Base-by-base conservation (phyloP, 2,329 filamentous ascomycete species). In the Scytalidium lignicola region DNA sequence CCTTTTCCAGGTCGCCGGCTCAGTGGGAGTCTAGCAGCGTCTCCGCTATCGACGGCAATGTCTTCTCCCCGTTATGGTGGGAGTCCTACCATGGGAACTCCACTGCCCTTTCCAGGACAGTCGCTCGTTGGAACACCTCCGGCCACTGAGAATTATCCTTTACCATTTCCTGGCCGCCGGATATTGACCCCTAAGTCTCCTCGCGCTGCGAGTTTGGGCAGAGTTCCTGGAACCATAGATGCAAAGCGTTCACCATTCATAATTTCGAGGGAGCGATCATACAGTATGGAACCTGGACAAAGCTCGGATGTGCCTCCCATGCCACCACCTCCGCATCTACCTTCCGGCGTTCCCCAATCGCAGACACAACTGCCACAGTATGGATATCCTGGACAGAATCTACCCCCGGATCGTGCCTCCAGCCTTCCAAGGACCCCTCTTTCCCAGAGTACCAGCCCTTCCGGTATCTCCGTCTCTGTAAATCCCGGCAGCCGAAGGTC, bases 151-250 rank as follows among this genome's bases (percentile, higher is more conserved):
- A 49, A 46, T 18, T 55, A 58, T 46, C 48, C 40, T 32, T 60
- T 60, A 29, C 63, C 62, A 40, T 61, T 64, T 50, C 46, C 56
- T 20, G 48, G 39, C 32, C 55, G 62, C 32, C 55, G 55, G 49
- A 62, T 63, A 26, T 46, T 63, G 41, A 63, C 60, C 26, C 61
- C 62, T 44, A 62, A 58, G 56, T 62, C 67, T 48, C 70, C 82
- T 9, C 74, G 80, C 52, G 70, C 75, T 21, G 68, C 74, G 17
- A 81, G 76, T 57, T 59, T 78, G 12, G 71, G 72, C 26, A 55
- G 75, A 29, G 64, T 68, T 0, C 72, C 70, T 17, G 71, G 68
- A 20, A 74, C 71, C 1, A 73, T 75, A 42, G 71, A 74, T 61
- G 72, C 74, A 7, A 70, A 74, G 43, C 67, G 71, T 50, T 70